These are phyloP conservation scores for Erigeron canadensis DNA, from an alignment of 129 eudicot genomes.

Conservation along the genomic window DNA sequence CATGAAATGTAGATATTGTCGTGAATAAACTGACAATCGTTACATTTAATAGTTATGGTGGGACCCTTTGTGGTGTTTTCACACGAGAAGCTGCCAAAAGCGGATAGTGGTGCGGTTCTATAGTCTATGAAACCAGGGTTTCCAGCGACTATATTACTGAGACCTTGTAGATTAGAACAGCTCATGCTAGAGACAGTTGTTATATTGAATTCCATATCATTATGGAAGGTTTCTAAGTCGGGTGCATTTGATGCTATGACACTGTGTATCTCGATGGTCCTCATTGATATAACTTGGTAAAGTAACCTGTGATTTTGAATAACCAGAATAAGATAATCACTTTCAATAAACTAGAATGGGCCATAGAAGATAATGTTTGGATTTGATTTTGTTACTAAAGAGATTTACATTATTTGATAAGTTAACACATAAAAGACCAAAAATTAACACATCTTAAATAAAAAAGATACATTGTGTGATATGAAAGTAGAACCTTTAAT, in stretches of 20 bases:
- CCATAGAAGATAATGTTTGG: background rate
- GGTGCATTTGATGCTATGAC: conserved; percentile 81
- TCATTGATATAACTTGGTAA: conserved; percentile 78
- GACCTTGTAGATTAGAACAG: conserved; percentile 76
- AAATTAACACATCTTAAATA: too few species aligned
- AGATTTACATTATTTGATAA: background rate
- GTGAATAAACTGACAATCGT: conserved; percentile 50
- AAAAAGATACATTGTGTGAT: too few species aligned
- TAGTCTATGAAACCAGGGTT: conserved; percentile 64
- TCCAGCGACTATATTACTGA: conserved; percentile 57
- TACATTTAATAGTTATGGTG: conserved; percentile 59
- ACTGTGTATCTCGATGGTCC: conserved; percentile 78
- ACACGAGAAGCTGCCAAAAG: conserved; percentile 66
- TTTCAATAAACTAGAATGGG: background rate
- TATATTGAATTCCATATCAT: conserved; percentile 84
- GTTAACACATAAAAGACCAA: background rate
- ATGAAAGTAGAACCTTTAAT: too few species aligned
- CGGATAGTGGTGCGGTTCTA: conserved; percentile 48
- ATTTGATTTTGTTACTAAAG: background rate
- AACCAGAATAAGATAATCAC: background rate
- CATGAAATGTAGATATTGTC: conserved; percentile 65
- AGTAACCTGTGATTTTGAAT: conserved; percentile 53
- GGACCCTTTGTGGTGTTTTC: conserved; percentile 80
- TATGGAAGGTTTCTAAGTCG: conserved; percentile 67
- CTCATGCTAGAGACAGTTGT: conserved; percentile 82